Evolutionary conservation across 768 basidiomycete genomes (phyloP), one percentile per base, ranked within the genome.

Genomic region (Chlorophyllum brunneum): DNA sequence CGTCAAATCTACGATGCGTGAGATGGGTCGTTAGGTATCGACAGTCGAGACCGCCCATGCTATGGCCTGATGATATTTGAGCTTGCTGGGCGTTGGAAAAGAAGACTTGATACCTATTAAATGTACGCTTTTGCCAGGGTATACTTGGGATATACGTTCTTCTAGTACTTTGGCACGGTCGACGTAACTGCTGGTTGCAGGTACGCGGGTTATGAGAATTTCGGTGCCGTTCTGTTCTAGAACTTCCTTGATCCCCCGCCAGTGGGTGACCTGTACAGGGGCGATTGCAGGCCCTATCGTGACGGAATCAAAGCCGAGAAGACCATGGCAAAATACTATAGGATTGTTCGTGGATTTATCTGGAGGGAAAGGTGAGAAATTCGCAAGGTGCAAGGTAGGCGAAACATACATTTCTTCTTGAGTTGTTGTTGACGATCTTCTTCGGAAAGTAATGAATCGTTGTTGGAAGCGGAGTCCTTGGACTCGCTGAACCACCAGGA

Each of bases 161-260:
- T 89, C 86, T n/a, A 99, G 80, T 10, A 95, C 93, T 59, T 85
- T 84, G 1, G 97, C 97, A 48, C 97, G 79, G 58, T 97, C 91
- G 44, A 85, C 71, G 13, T 93, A 89, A 18, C 87, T 87, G 59
- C 89, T 90, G 1, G 92, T 95, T 0, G 93, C 93, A 1, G 97
- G 95, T 0, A 98, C 95, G 11, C 92, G 83, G 0, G 94, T 93
- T 61, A 98, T 89, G 60, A 98, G 79, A 30, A 98, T 89, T 64
- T 98, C 88, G 10, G 80, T 80, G 15, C 92, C 95, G 63, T 88
- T 93, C 31, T 87, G 79, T 61, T 95, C 86, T 5, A 99, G 76
- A 15, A 89, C 93, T 64, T 98, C 92, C 62, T 88, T 86, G 57
- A 99, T 95, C 5, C 97, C 97, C 31, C 95, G 81, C 97, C 97